phyloP scores from a whole-genome alignment of 257 asterid genomes.

The Solanum virginianum region DNA sequence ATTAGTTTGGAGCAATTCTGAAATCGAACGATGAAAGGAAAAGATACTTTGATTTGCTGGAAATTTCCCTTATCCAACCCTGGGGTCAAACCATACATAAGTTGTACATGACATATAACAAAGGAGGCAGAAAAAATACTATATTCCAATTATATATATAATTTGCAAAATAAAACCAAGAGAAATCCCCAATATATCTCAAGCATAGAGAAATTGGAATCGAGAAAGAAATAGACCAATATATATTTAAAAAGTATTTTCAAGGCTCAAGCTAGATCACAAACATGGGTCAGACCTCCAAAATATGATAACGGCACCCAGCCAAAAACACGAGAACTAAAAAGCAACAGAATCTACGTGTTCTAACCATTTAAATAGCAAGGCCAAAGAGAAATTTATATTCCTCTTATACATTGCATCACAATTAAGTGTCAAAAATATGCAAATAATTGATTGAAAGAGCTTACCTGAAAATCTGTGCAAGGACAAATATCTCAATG shows the following conservation, averaged over 20 bases:
- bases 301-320: neutral
- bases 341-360: neutral
- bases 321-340: neutral
- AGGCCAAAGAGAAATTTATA: neutral
- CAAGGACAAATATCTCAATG: slow-evolving; percentile 81
- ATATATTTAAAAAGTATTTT: neutral
- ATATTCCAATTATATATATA: neutral
- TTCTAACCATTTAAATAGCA: neutral
- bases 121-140: neutral
- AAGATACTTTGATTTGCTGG: neutral
- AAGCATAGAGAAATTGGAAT: neutral
- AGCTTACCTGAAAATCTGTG: slow-evolving; percentile 73
- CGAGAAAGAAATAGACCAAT: neutral
- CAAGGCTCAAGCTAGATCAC: neutral
- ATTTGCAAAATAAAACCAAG: neutral
- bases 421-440: neutral
- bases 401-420: neutral
- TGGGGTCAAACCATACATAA: neutral
- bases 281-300: neutral
- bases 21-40: neutral
- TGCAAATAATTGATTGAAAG: neutral
- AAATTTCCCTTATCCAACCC: neutral
- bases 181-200: neutral
- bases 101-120: neutral
- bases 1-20: neutral